These are phyloP conservation scores for Blastobotrys muscicola DNA, from an alignment of 805 yeast species.

Conservation along the genomic window DNA sequence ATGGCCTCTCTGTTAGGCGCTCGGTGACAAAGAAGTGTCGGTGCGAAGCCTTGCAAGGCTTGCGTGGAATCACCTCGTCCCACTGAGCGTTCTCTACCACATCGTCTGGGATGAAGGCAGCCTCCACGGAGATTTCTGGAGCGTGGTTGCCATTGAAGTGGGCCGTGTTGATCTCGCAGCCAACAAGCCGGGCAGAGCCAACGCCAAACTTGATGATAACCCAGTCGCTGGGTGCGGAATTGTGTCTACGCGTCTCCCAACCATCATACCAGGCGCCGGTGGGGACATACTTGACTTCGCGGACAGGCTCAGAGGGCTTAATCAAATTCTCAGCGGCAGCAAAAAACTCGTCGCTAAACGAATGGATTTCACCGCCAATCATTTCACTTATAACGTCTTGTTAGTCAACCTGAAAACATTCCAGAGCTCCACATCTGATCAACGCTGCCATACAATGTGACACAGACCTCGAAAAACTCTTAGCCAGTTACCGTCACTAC, in stretches of 20 bases:
- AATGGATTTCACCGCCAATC: constrained; percentile 66
- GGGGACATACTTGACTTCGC: constrained; percentile 70
- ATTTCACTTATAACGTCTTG: constrained; percentile 73
- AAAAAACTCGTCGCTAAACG: constrained; percentile 86
- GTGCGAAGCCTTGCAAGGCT: constrained; percentile 84
- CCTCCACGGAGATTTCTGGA: constrained; percentile 81
- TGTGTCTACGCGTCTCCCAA: constrained; percentile 97
- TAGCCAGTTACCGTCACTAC: too few species aligned
- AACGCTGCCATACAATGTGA: too few species aligned
- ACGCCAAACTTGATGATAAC: constrained; percentile 80
- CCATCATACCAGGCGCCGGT: constrained; percentile 99
- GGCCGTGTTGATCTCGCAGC: constrained; percentile 87
- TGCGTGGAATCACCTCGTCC: constrained; percentile 59
- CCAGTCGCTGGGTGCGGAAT: constrained; percentile 77
- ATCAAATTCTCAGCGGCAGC: constrained; percentile 85
- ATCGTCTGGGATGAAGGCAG: constrained; percentile 31
- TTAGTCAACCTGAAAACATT: too few species aligned
- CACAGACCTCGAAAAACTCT: too few species aligned
- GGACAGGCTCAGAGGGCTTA: constrained; percentile 68
- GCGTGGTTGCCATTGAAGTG: constrained; percentile 95
- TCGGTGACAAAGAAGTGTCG: constrained; percentile 59
- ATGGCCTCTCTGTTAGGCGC: constrained; percentile 46
- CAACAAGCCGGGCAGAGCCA: constrained; percentile 65
- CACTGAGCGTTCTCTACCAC: constrained; percentile 39
- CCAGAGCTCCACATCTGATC: too few species aligned